These are phyloP conservation scores for Leccinum disarticulatum DNA, from an alignment of 768 basidiomycete genomes.

Conservation along the genomic window DNA sequence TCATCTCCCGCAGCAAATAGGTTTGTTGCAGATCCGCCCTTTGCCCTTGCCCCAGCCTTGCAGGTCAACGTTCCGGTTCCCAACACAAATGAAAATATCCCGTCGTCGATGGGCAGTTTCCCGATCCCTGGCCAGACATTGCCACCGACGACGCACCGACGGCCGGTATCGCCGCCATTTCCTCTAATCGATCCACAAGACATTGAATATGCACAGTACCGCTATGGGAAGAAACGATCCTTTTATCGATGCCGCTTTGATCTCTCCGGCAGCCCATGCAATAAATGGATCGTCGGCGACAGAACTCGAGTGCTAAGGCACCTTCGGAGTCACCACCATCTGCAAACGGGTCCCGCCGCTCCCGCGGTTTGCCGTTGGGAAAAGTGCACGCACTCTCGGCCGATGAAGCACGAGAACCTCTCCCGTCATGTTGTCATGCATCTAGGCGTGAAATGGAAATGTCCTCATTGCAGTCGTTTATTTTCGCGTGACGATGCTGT, in stretches of 20 bases:
- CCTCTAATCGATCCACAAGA: conserved; percentile 17
- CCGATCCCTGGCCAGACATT: background rate
- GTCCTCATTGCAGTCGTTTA: conserved; percentile 24
- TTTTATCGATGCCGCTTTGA: conserved; percentile 30
- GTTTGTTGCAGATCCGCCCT: background rate
- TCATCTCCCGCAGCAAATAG: background rate
- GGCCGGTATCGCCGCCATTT: background rate
- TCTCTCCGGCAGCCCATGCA: conserved; percentile 24
- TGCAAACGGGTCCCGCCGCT: conserved; percentile 14
- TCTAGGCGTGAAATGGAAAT: conserved; percentile 31
- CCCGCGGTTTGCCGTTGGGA: conserved; percentile 25
- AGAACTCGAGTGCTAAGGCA: conserved; percentile 26
- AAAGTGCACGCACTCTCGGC: conserved; percentile 20
- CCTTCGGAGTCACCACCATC: conserved; percentile 27
- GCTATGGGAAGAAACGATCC: conserved; percentile 18
- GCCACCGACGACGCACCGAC: background rate
- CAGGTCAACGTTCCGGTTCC: conserved; percentile 3
- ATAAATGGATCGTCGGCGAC: conserved; percentile 28
- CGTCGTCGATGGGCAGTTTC: background rate
- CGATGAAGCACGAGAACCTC: conserved; percentile 34
- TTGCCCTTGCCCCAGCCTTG: background rate
- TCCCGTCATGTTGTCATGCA: conserved; percentile 32
- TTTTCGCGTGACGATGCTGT: conserved; percentile 36
- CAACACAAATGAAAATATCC: background rate
- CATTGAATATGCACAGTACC: conserved; percentile 22